Base-by-base conservation (phyloP, 2,329 filamentous ascomycete genomes). In the Didymella lethalis region DNA sequence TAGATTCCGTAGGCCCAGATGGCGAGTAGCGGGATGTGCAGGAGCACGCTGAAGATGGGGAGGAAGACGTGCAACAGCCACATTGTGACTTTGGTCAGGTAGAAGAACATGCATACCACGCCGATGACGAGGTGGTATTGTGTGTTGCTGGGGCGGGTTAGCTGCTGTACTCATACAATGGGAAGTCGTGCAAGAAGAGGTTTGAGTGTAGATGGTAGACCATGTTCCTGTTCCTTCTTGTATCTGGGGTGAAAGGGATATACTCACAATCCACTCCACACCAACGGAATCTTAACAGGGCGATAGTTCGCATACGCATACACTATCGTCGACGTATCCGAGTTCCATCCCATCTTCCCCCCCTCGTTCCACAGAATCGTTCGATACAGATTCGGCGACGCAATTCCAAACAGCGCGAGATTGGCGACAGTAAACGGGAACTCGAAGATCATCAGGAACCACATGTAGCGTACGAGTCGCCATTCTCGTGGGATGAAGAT, bases 81-180 rank as follows among this genome's bases (percentile, higher is more conserved):
- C 69, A 85, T 82, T 61, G 90, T 85, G 63, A 85, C 82, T 80
- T 92, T 93, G 75, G 84, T 81, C 44, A 93, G 83, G 62, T 92
- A 84, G 73, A 92, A 83, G 80, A 94, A 94, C 75, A 91, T 88
- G 57, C 87, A 88, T 53, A 92, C 81, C 64, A 94, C 85, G 36
- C 90, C 89, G 66, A 93, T 89, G 71, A 89, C 88, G 66, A 93
- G 86, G 71, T 93, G 92, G 79, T 86, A 92, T 66, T 89, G 82
- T 47, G 90, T 92, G 62, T 92, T 81, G 55, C 90, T 93, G 71
- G 43, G 29, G 12, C 18, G 11, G 11, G 55, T 66, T 49, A 70
- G 49, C 38, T 43, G 12, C 14, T 26, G 25, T 18, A 16, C 10
- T n/a, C 14, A 43, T 44, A 28, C 5, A 8, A 14, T 18, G 40